Evolutionary conservation across 108 stramenopile species (phyloP), one percentile per base, ranked within the genome.

Genomic region (Fragilariopsis cylindrus): DNA sequence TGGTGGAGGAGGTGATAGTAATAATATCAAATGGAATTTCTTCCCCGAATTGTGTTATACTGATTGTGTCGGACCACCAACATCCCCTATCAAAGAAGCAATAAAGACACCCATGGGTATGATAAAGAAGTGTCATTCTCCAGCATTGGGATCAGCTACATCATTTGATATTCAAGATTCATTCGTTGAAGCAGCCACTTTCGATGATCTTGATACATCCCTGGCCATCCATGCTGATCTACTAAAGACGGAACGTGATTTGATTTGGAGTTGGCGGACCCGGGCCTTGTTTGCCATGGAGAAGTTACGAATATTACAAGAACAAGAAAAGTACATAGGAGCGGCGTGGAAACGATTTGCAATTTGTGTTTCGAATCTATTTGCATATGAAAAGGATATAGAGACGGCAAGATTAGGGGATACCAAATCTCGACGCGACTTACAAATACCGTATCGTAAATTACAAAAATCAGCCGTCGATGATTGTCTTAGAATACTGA

Each of bases 311-410:
- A 56, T 76, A 4, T 66, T 92, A 8, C 50, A 79, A 19, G 87
- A 91, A 62, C 65, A 88, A 42, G 93, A 94, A 71, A 78, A 78
- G 12, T 58, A 76, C 21, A 55, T 87, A 48, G 89, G 88, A 11
- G 75, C 72, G 9, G 79, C 88, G 42, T 94, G 93, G 93, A 89
- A 89, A 48, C 56, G 80, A 5, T 84, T 94, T 68, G 91, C 90
- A 16, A 84, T 87, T 54, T 74, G 86, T 15, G 41, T 94, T 48
- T 87, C 87, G 16, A 88, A 84, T 72, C 77, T 94, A 43, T 94
- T 89, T 84, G 75, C 88, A 41, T 85, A 84, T 30, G 93, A 94
- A 65, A 94, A 92, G 69, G 90, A 94, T 45, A 65, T 92, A 6
- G 93, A 92, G 75, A 81, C 69, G 42, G 84, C 82, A 15, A 80